phyloP scores from a whole-genome alignment of 2,329 filamentous ascomycete genomes.

The Cercospora sp. region DNA sequence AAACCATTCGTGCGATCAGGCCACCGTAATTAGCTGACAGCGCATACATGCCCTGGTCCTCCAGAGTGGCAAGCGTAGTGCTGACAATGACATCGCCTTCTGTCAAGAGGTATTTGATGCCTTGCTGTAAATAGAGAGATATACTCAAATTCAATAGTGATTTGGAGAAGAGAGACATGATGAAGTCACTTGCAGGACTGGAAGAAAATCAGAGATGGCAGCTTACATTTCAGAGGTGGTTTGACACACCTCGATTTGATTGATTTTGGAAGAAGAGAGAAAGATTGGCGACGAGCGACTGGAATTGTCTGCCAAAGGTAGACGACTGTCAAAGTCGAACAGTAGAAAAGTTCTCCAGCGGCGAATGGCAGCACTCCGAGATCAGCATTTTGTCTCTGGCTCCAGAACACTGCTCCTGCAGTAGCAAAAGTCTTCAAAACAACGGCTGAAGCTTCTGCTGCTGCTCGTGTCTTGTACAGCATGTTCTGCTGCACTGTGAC shows the following conservation, averaged over 20 bases:
- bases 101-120: constrained; percentile 89
- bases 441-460: constrained; percentile 80
- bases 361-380: constrained; percentile 86
- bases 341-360: constrained; percentile 79
- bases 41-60: constrained; percentile 87
- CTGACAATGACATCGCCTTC: constrained; percentile 93
- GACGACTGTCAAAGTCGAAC: constrained; percentile 64
- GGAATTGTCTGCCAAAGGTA: constrained; percentile 66
- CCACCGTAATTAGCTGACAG: constrained; percentile 92
- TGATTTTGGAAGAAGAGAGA: constrained; percentile 64
- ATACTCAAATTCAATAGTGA: constrained; percentile 70
- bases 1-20: constrained; percentile 80
- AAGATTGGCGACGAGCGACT: constrained; percentile 59
- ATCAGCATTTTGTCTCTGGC: constrained; percentile 53
- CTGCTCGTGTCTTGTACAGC: constrained; percentile 75
- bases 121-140: constrained; percentile 84
- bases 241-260: constrained; percentile 47
- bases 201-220: constrained; percentile 29
- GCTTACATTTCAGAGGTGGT: constrained; percentile 30
- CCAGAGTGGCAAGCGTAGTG: constrained; percentile 70
- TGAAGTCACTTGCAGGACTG: constrained; percentile 45
- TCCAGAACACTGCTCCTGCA: constrained; percentile 69
- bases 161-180: constrained; percentile 64
- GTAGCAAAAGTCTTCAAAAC: constrained; percentile 74
- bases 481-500: constrained; percentile 81